Base-by-base conservation (phyloP, 2,329 filamentous ascomycete genomes). In the Huntiella abstrusa region DNA sequence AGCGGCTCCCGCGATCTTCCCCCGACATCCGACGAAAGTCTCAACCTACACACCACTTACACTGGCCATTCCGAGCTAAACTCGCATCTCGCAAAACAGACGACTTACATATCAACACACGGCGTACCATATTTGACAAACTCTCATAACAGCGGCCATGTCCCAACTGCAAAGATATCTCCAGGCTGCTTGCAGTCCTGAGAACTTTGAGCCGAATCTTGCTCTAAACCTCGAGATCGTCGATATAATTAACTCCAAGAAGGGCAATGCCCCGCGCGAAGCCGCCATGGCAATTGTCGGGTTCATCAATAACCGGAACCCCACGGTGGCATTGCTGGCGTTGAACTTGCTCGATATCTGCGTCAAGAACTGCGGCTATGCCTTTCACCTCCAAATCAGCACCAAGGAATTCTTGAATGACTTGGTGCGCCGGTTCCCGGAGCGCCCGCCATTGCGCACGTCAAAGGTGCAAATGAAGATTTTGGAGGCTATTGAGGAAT, bases 331-430 rank as follows among this genome's bases (percentile, higher is more conserved):
- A 51, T 68, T 98, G 54, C 73, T 96, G 49, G 88, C 91, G 50
- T 72, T 96, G 58, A 79, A 80, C 66, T 75, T 98, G 54, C 83
- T 98, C 59, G 91, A 98, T 61, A 96, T 96, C 52, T 96, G 91
- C 63, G 91, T 96, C 63, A 98, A 98, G 70, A 98, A 98, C 66
- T 98, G 91, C 71, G 91, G 91, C 56, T 98, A 98, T 60, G 87
- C 91, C 1, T 98, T 98, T 63, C 91, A 98, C 59, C 77, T 98
- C 49, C 91, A 98, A 64, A 95, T 98, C 59, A 87, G 83, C 62
- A 96, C 91, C 54, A 98, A 98, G 62, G 91, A 98, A 58, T 98
- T 98, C 56, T 77, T 98, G 56, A 98, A 98, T 64, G 91, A 98
- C 67, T 77, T 98, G 50, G 91, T 98, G 51, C 79, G 91, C 54